Evolutionary conservation across 2,329 filamentous ascomycete genomes (phyloP).

Genomic region (Lizonia empirigonia): DNA sequence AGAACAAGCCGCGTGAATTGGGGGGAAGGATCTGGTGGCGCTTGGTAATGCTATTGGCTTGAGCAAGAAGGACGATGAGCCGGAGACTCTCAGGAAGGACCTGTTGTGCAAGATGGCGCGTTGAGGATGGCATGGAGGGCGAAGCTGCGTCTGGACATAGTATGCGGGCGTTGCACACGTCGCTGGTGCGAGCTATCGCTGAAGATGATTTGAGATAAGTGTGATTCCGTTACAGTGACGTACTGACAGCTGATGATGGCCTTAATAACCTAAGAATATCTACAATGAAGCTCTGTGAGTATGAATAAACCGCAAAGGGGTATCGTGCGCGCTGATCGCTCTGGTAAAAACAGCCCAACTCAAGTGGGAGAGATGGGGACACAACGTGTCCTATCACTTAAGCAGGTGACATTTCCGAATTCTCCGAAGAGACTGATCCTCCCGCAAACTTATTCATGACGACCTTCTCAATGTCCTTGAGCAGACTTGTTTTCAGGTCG

Average conservation of each 20-base stretch:
- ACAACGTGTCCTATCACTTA: background rate
- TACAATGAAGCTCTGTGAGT: constrained; percentile 9
- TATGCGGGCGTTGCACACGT: too few relatives aligned
- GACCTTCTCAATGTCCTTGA: constrained; percentile 9
- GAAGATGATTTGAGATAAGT: background rate
- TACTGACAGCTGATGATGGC: constrained; percentile 2
- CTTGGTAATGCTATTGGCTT: too few relatives aligned
- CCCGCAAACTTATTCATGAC: constrained; percentile 17
- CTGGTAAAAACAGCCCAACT: constrained; percentile 8
- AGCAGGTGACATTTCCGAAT: constrained; percentile 6
- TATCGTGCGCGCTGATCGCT: constrained; percentile 17
- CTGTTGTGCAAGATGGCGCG: too few relatives aligned
- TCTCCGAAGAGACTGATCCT: constrained; percentile 9
- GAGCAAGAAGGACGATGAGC: too few relatives aligned
- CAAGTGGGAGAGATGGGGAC: background rate
- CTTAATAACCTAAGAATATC: background rate
- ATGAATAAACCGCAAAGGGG: constrained; percentile 10
- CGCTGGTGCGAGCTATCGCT: background rate
- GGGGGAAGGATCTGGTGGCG: too few relatives aligned
- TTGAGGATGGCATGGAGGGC: too few relatives aligned
- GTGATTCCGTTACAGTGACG: background rate
- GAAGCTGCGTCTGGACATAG: too few relatives aligned
- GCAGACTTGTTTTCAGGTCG: constrained; percentile 8
- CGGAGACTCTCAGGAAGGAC: too few relatives aligned
- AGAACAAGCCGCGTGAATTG: too few relatives aligned